A percentile compares a stretch with the other conserved stretches of the same genome.
These are phyloP conservation scores for Polysphondylium violaceum DNA, from an alignment of 78 protist genomes.

Conservation along the genomic window DNA sequence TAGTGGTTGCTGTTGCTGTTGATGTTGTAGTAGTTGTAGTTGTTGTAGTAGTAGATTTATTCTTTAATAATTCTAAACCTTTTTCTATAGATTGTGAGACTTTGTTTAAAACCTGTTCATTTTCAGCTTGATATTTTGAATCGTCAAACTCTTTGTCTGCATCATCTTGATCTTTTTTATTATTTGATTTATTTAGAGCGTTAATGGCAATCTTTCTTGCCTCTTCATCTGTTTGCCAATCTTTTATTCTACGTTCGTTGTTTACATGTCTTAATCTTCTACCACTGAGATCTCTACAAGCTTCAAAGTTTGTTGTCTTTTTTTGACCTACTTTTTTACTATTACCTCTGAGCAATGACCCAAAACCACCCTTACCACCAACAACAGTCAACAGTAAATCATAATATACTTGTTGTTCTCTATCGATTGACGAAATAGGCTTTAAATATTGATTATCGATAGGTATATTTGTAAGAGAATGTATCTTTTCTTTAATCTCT, in stretches of 20 bases:
- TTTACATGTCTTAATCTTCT: conserved; percentile 84
- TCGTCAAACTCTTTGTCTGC: conserved; percentile 34
- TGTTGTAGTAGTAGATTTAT: background rate
- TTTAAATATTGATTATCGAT: conserved; percentile 22
- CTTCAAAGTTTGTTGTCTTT: conserved; percentile 89
- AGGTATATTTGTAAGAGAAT: background rate
- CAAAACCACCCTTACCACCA: conserved; percentile 91
- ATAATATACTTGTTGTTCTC: background rate
- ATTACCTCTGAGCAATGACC: conserved; percentile 77
- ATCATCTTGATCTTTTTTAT: conserved; percentile 20
- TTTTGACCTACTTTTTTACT: conserved; percentile 62
- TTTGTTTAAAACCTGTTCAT: conserved; percentile 35
- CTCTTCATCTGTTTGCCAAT: conserved; percentile 66
- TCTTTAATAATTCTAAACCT: conserved; percentile 45
- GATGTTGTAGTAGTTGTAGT: conserved; percentile 39
- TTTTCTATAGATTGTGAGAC: conserved; percentile 38
- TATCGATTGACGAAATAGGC: background rate
- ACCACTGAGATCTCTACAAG: conserved; percentile 86
- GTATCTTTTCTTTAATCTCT: background rate
- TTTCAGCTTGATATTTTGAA: conserved; percentile 30
- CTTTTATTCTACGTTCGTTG: conserved; percentile 57
- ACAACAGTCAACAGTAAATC: conserved; percentile 56
- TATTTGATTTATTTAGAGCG: background rate
- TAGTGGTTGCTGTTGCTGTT: conserved; percentile 28
- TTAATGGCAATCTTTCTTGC: conserved; percentile 11